Evolutionary conservation across 495 filamentous ascomycete species (phyloP).

Genomic region (Cetradonia linearis): DNA sequence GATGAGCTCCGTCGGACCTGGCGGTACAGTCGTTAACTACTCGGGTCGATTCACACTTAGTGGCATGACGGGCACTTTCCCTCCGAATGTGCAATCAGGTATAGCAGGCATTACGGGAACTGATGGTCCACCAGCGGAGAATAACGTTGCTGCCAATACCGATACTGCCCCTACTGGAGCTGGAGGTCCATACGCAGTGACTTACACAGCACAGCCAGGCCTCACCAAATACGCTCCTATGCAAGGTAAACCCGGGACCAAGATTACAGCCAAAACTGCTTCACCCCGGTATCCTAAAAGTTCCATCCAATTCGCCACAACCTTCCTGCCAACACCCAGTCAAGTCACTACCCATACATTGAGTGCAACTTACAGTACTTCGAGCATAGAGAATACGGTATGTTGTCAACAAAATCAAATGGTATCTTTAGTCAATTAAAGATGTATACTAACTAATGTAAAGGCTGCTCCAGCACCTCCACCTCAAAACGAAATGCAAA

Average conservation of each 20-base stretch:
- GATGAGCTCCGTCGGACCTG: conserved; percentile 44
- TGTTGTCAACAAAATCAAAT: conserved; percentile 25
- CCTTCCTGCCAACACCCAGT: conserved; percentile 44
- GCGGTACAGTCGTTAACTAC: conserved; percentile 47
- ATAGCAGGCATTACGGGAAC: conserved; percentile 37
- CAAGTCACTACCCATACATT: conserved; percentile 53
- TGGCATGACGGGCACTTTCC: conserved; percentile 57
- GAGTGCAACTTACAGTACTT: conserved; percentile 44
- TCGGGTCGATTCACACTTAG: conserved; percentile 55
- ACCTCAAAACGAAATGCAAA: conserved; percentile 47
- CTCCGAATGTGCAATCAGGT: conserved; percentile 34
- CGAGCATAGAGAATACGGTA: conserved; percentile 57
- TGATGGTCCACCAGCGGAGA: conserved; percentile 33
- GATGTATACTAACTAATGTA: conserved; percentile 16
- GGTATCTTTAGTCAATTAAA: neutral
- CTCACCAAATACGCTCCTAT: conserved; percentile 61
- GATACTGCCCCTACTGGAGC: conserved; percentile 19
- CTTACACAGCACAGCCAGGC: conserved; percentile 55
- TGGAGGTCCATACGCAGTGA: conserved; percentile 36
- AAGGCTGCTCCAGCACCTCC: conserved; percentile 38
- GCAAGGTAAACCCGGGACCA: conserved; percentile 54
- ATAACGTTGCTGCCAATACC: conserved; percentile 27
- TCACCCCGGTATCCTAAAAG: conserved; percentile 55
- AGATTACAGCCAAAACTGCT: conserved; percentile 48
- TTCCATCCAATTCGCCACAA: conserved; percentile 46